Evolutionary conservation across 345 rosid species (phyloP).

Genomic region (Draba incana): DNA sequence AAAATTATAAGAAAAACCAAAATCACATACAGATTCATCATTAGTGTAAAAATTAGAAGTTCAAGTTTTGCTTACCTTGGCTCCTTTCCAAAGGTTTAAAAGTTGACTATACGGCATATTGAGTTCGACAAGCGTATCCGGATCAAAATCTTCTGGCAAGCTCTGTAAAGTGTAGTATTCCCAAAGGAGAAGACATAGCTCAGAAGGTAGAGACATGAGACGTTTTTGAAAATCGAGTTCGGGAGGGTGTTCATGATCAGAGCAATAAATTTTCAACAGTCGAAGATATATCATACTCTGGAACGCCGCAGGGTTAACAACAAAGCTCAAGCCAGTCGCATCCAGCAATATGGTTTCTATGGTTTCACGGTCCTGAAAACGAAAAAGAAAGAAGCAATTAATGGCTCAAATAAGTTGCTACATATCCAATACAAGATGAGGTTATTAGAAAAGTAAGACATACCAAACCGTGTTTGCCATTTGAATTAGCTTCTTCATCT

Average conservation of each 20-base stretch:
- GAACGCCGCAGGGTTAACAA: slow-evolving; percentile 8
- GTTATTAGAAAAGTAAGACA: background rate
- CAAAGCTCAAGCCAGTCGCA: background rate
- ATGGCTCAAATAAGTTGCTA: background rate
- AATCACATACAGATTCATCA: background rate
- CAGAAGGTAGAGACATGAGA: slow-evolving; percentile 2
- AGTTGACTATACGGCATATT: slow-evolving; percentile 17
- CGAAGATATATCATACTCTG: slow-evolving; percentile 17
- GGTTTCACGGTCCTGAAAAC: slow-evolving; percentile 27
- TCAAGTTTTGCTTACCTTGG: slow-evolving; percentile 21
- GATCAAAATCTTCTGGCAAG: slow-evolving; percentile 8
- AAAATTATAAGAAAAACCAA: background rate
- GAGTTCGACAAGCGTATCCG: slow-evolving; percentile 28
- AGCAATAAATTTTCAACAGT: slow-evolving; percentile 16
- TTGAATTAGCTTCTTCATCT: background rate
- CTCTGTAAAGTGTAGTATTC: slow-evolving; percentile 8
- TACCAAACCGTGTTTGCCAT: background rate
- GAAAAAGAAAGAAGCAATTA: background rate
- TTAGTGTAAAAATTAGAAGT: background rate
- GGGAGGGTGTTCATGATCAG: background rate
- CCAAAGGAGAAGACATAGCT: slow-evolving; percentile 31
- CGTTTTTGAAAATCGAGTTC: background rate
- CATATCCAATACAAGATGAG: background rate
- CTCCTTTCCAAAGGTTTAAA: slow-evolving; percentile 27
- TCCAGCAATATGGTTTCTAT: slow-evolving; percentile 30